Evolutionary conservation across 352 stramenopile species (phyloP), one percentile per base, ranked within the genome.

Genomic region (Globisporangium camurandrum): DNA sequence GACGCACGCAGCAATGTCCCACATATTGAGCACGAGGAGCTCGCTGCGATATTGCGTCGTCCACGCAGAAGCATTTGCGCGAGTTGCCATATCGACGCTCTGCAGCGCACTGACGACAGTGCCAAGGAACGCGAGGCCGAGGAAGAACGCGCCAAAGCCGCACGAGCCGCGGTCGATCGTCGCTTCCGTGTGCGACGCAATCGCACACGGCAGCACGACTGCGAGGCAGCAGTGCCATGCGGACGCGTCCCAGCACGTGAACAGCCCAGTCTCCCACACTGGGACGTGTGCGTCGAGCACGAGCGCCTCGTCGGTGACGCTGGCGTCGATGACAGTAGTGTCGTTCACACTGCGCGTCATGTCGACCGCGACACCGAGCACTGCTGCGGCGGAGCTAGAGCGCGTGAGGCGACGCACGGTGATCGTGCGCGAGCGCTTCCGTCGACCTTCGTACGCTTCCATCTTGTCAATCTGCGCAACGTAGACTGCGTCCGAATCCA

Each of bases 381-480:
- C 40, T n/a, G 23, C 24, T 8, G 22, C 19, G 11, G 22, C 40
- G 3, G 40, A 46, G 22, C 40, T n/a, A 20, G 36, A n/a, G 36
- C 36, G 36, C 9, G 36, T 40, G 2, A n/a, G 6, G 36, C 36
- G 36, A 6, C 14, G 36, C 17, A 17, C 26, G 17, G 34, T 4
- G 6, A 37, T 28, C 3, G 36, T 19, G 39, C 49, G 49, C 49
- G 49, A 55, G 20, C 27, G 38, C 27, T 42, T 24, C 12, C 39
- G 49, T 1, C 28, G 49, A 2, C 49, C 19, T 12, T 47, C 28
- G 39, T 42, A 47, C 24, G 49, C 49, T 40, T 55, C 49, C 11
- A 41, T 55, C 49, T 33, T 47, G 49, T 55, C 49, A 28, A 55
- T 48, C 49, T 55, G 49, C 37, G 38, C 38, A 26, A 28, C 14